Evolutionary conservation across 2,329 filamentous ascomycete species (phyloP), one percentile per base, ranked within the genome.

Genomic region (Ceratocystis destructans): DNA sequence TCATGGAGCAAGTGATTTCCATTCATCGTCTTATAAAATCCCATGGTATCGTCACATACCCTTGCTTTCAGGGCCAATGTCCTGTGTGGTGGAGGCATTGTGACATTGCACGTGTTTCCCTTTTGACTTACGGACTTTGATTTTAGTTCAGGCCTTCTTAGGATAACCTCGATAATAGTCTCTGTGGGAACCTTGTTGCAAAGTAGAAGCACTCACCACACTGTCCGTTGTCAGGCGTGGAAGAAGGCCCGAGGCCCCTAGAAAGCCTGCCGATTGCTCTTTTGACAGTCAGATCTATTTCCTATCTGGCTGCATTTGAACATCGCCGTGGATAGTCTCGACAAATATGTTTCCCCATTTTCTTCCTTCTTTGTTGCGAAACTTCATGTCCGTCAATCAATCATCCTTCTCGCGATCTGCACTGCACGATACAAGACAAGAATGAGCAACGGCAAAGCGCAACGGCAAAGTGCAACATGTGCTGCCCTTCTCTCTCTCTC

Each of bases 271-370:
- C 55, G 55, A 59, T 59, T 59, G 55, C 55, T 59, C 55, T 59
- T 59, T 59, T 59, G 55, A 59, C 55, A 59, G 28, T 37, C 55
- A 59, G 55, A 59, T 59, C 55, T 59, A 59, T 59, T 59, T 31
- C 55, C n/a, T 59, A 8, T 59, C 33, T 59, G 12, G 55, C 55
- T 37, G 15, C 33, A 41, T 37, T 4, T 37, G 28, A 37, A 31
- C 55, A 59, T 59, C 15, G 3, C 28, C 5, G 55, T 20, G 28
- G 7, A 28, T 37, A 31, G 55, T 15, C 55, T 59, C 55, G 55
- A 59, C 28, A 59, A 59, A 33, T 59, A 6, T 12, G 33, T 59
- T 59, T 59, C n/a, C 55, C 55, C 55, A 33, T 59, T 59, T 59
- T 37, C 55, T 25, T n/a, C 31, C n/a, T 33, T 59, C n/a, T 59